Percentiles rank a stretch among this genome's conserved stretches.
phyloP scores from a whole-genome alignment of 257 asterid species.

The Lavandula angustifolia region DNA sequence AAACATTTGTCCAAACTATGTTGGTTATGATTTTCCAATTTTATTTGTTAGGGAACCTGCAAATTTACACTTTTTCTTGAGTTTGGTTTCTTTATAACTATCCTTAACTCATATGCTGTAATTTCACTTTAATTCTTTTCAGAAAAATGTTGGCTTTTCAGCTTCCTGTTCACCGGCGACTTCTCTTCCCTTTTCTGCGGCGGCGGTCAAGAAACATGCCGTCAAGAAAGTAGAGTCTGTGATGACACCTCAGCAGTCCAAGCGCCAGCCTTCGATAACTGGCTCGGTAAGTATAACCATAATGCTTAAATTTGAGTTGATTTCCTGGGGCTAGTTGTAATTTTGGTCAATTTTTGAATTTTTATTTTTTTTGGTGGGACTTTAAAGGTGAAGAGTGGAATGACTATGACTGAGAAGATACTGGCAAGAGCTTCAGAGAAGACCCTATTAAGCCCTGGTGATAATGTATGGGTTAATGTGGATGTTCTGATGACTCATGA shows the following conservation, averaged over 20 bases:
- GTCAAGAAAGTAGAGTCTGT: constrained; percentile 53
- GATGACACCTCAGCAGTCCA: constrained; percentile 69
- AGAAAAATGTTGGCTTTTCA: constrained; percentile 61
- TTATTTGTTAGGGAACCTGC: no score
- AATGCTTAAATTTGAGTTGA: background rate
- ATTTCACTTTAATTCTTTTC: background rate
- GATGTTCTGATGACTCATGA: constrained; percentile 96
- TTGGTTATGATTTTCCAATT: no score
- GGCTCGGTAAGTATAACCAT: constrained; percentile 54
- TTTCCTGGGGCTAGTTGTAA: no score
- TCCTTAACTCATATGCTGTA: background rate
- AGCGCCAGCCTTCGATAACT: constrained; percentile 68
- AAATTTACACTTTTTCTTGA: no score
- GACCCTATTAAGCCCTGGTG: constrained; percentile 75
- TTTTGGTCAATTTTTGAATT: constrained; percentile 27
- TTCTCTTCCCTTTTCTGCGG: constrained; percentile 37
- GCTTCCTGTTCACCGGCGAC: constrained; percentile 43
- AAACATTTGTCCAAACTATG: no score
- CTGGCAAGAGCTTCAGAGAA: constrained; percentile 82
- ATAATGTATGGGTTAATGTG: constrained; percentile 84
- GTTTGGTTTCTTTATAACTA: background rate
- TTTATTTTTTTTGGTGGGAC: no score
- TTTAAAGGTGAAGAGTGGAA: constrained; percentile 78
- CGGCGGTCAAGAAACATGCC: constrained; percentile 39
- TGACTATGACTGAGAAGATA: constrained; percentile 97